Base-by-base conservation (phyloP, 768 basidiomycete genomes). In the Cystofilobasidium bisporidii region DNA sequence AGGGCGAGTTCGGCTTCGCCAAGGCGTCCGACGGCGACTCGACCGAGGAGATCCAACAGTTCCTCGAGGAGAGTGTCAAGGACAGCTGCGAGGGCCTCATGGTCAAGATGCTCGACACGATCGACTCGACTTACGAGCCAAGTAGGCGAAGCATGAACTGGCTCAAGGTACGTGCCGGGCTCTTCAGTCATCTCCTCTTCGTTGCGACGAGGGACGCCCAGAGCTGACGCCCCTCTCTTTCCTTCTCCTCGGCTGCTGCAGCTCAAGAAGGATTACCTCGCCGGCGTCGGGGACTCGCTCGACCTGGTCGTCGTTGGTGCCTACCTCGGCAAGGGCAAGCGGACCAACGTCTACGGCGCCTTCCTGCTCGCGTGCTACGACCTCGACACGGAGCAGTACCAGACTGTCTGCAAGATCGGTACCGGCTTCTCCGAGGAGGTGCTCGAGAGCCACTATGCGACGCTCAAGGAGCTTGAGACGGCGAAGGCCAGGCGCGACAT, bases 81-180 rank as follows among this genome's bases (percentile, higher is more conserved):
- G 96, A 98, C 28, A 92, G 94, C 1, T 98, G 96, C 75, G 96
- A 99, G 77, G 96, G 96, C 14, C 83, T 99, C 56, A 99, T 99
- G 96, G 91, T 99, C 68, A 99, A 99, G 80, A 94, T 96, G 91
- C 80, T 99, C 22, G 90, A 94, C 48, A 87, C 84, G 56, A 87
- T 91, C 45, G 89, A 87, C 10, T 90, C 91, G 76, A 89, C 83
- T 73, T 99, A 99, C 75, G 93, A 97, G 77, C 96, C 96, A 12
- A 94, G 91, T 76, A 80, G 94, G 67, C 81, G 96, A 47, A 92
- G 89, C 78, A 87, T 97, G 64, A 97, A 98, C 75, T 99, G 96
- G 96, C 80, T 99, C 20, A 99, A 99, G 85, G 94, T 91, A 40
- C 61, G 76, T 71, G 20, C 6, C 36, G 1, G 15, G 30, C 15